Base-by-base conservation (phyloP, 306 rosid species). In the Malus sieversii region DNA sequence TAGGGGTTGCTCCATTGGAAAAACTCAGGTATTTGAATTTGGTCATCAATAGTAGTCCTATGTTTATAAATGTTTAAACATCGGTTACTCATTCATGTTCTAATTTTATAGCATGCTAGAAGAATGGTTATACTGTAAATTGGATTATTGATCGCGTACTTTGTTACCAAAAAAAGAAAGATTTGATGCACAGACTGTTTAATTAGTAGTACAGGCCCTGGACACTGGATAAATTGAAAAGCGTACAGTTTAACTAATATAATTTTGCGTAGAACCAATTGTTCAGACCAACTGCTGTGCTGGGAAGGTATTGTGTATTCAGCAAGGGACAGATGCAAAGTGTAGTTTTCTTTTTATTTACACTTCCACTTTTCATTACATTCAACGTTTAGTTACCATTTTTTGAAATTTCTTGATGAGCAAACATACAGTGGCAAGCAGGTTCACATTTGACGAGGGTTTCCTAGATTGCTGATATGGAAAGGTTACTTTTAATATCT, bases 1-100 rank as follows among this genome's bases (percentile, higher is more conserved):
- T 90, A 75, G 96, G 97, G 53, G 75, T 82, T 72, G 58, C 68
- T 71, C 97, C 97, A 10, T 60, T 80, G 38, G 94, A 89, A 10
- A 91, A 81, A 72, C 75, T 88, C 73, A 89, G 90, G 97, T 87
- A 84, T 19, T 71, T 68, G 40, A 7, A 86, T 19, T 71, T 68
- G 40, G 5, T 25, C 66, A 78, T 53, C 70, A 71, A 73, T 27
- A 71, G 46, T 73, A 48, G 55, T 48, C 55, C 42, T 32, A 32
- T 73, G 67, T 72, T 57, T 40, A 72, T 22, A 72, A 16, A 29
- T 32, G 23, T 30, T 64, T 64, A 64, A 30, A 32, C 14, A 23
- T 13, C 6, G 14, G 19, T 38, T 73, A 44, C 38, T 72, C 66
- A 60, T 73, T 18, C 77, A 23, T 40, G 38, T 38, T 30, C 33